phyloP scores from a whole-genome alignment of 331 rosid species.

The Malus hybrid region DNA sequence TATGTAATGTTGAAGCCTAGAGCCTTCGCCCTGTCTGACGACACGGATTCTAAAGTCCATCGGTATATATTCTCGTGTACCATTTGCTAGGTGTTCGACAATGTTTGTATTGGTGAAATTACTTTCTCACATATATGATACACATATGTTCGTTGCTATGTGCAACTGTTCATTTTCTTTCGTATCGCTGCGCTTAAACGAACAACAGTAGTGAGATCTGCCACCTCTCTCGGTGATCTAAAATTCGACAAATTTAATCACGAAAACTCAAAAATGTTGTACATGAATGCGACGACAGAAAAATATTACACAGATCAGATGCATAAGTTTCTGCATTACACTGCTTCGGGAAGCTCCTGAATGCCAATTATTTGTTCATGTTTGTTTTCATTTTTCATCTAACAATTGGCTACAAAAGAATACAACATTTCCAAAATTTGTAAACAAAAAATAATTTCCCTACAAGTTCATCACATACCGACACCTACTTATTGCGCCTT shows the following conservation, averaged over 20 bases:
- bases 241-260: neutral
- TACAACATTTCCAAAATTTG: neutral
- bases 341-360: neutral
- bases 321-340: neutral
- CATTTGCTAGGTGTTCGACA: conserved; percentile 20
- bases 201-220: too few species aligned
- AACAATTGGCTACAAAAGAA: conserved; percentile 14
- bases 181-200: neutral
- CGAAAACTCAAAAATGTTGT: neutral
- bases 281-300: too few species aligned
- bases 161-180: neutral
- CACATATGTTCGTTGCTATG: conserved; percentile 6
- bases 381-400: neutral
- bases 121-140: conserved; percentile 23
- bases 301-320: neutral
- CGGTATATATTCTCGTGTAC: conserved; percentile 19
- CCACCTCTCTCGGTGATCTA: too few species aligned
- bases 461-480: conserved; percentile 4
- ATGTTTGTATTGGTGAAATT: conserved; percentile 27
- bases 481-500: neutral
- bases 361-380: neutral
- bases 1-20: neutral
- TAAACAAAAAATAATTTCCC: neutral
- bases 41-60: neutral
- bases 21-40: neutral